A percentile compares a stretch with the other conserved stretches of the same genome.
These are phyloP conservation scores for Malus hybrid DNA, from an alignment of 331 rosid genomes.

Conservation along the genomic window DNA sequence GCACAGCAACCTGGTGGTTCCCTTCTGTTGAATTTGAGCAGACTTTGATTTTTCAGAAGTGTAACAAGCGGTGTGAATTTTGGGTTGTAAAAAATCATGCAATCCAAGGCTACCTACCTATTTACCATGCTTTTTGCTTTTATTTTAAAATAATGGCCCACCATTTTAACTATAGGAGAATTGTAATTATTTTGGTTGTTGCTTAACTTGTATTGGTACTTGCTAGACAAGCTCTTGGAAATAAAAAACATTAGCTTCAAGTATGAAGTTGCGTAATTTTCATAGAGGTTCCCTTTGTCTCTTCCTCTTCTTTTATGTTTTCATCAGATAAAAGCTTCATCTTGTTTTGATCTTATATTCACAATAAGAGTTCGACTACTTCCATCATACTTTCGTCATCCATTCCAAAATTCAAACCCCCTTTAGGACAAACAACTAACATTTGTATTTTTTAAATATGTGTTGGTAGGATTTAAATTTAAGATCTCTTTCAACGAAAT, in stretches of 20 bases:
- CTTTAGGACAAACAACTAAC: not conserved
- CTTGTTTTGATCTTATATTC: not conserved
- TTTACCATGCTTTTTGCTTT: not conserved
- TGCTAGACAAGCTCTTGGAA: not conserved
- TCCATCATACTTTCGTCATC: not conserved
- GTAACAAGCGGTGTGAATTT: not conserved
- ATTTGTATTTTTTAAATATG: not conserved
- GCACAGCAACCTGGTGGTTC: slow-evolving; percentile 52
- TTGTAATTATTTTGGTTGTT: not conserved
- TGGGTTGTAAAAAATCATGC: not conserved
- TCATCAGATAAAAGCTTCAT: not conserved
- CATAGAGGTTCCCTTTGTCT: not conserved
- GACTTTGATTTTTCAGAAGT: not conserved
- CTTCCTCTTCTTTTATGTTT: not conserved
- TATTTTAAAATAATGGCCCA: not conserved
- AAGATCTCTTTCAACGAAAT: not conserved
- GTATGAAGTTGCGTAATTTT: not conserved
- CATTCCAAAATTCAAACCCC: not conserved
- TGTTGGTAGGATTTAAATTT: not conserved
- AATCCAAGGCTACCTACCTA: not conserved
- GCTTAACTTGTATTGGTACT: not conserved
- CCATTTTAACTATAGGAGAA: not conserved
- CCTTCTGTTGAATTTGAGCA: slow-evolving; percentile 36
- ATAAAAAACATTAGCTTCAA: not conserved
- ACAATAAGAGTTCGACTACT: not conserved